These are phyloP conservation scores for Phaseolus coccineus DNA, from an alignment of 331 rosid species.

Conservation along the genomic window DNA sequence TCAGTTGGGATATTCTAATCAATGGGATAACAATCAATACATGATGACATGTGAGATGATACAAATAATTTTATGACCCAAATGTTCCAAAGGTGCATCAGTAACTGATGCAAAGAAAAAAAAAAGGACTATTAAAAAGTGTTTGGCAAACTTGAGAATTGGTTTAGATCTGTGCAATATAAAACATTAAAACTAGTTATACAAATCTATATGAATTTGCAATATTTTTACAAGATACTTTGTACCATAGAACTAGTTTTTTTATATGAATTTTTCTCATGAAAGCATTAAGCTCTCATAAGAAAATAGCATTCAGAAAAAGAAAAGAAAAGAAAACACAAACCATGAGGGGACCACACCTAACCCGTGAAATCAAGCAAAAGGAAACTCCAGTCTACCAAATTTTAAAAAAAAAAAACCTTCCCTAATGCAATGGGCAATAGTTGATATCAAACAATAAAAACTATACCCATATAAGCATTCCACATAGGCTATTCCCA, in stretches of 20 bases:
- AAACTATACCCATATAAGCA: too few relatives aligned
- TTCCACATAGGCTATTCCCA: too few relatives aligned
- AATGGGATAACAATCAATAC: conserved; percentile 16
- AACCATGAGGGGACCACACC: too few relatives aligned
- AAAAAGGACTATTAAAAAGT: neutral
- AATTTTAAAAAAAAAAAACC: too few relatives aligned
- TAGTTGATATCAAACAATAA: too few relatives aligned
- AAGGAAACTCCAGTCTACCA: too few relatives aligned
- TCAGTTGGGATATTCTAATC: conserved; percentile 18
- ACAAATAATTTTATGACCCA: conserved; percentile 17
- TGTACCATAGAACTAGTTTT: conserved; percentile 1
- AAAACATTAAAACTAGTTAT: conserved; percentile 1
- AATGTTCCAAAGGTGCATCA: conserved; percentile 12
- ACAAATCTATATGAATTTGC: conserved; percentile 12
- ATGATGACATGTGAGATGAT: neutral
- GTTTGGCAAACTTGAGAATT: conserved; percentile 27
- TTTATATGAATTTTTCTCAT: too few relatives aligned
- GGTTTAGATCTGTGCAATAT: neutral
- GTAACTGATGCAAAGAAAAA: conserved; percentile 18
- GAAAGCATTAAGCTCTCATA: too few relatives aligned
- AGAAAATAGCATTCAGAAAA: too few relatives aligned
- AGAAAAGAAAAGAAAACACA: too few relatives aligned
- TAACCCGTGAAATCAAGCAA: too few relatives aligned
- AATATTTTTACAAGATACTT: neutral
- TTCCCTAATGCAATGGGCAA: too few relatives aligned